Base-by-base conservation (phyloP, 2,329 filamentous ascomycete species). In the Ophiostoma triangulosporum region DNA sequence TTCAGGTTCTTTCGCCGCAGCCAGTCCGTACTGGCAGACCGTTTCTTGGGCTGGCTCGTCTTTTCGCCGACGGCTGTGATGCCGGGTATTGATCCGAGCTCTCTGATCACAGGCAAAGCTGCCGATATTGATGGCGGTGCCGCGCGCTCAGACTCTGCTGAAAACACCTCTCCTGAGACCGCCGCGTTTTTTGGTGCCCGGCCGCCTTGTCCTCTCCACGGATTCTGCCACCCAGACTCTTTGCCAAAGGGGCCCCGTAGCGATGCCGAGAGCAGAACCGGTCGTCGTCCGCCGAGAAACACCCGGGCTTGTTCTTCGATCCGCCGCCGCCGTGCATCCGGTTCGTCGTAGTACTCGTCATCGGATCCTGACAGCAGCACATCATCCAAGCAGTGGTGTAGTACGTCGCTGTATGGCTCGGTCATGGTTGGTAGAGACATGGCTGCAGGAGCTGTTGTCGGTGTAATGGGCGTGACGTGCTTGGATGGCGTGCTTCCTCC, bases 211-310 rank as follows among this genome's bases (percentile, higher is more conserved):
- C 70, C 68, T 40, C 64, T 61, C 76, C 76, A 79, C 14, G 76
- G 76, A 57, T 78, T 77, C 31, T 63, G 60, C 76, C 76, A 80
- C 22, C 73, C 73, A 2, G 65, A 69, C 38, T 66, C 61, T 53
- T 60, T 64, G 45, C 74, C 70, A 58, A 86, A 84, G 0, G 83
- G 84, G 0, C 83, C 84, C 56, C 68, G 73, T 3, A 87, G 68
- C 6, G 68, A 65, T 6, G 83, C 76, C 12, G 84, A 83, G 3
- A 81, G 63, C 3, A 89, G 70, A 24, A 75, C 61, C 0, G 83
- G 73, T 2, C 71, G 62, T 29, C 72, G 67, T 0, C 83, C 84
- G 6, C 70, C 66, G 35, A 86, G 66, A 59, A 76, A 86, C 32
- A 73, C 71, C 31, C 72, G 66, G 1, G 78, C 83, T 12, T 82